A percentile compares a stretch with the other conserved stretches of the same genome.
These are phyloP conservation scores for Balamuthia mandrillaris DNA, from an alignment of 208 protist species.

Conservation along the genomic window DNA sequence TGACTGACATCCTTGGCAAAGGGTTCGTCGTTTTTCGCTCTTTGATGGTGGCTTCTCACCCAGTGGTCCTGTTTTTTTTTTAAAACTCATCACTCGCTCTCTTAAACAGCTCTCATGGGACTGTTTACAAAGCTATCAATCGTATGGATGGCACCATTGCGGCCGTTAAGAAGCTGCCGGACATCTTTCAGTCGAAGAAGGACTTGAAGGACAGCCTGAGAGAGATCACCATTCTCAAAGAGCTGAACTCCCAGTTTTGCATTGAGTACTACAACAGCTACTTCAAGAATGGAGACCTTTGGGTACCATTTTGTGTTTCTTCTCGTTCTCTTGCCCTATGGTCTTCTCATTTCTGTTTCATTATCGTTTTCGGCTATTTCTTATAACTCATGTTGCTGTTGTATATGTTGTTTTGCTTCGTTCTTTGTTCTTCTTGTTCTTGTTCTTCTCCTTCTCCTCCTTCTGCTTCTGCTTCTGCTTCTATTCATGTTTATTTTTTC, in stretches of 20 bases:
- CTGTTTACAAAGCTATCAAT: constrained; percentile 34
- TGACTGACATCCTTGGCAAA: constrained; percentile 37
- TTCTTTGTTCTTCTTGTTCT: neutral
- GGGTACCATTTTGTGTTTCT: too few species aligned
- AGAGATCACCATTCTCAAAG: constrained; percentile 36
- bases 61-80: neutral
- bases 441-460: neutral
- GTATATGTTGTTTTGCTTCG: neutral
- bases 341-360: too few species aligned
- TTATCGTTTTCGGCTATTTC: too few species aligned
- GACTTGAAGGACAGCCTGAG: neutral
- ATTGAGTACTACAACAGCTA: constrained; percentile 40
- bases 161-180: constrained; percentile 25
- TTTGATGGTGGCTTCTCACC: neutral
- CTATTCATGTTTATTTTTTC: neutral
- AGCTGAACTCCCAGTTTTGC: constrained; percentile 23
- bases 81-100: neutral
- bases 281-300: constrained; percentile 31
- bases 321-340: too few species aligned
- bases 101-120: constrained; percentile 3
- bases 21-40: neutral
- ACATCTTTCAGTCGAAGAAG: constrained; percentile 28
- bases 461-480: neutral
- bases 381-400: neutral
- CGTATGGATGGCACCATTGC: neutral